Evolutionary conservation across 2,329 filamentous ascomycete species (phyloP), one percentile per base, ranked within the genome.

Genomic region (Paraconiothyrium brasiliense): DNA sequence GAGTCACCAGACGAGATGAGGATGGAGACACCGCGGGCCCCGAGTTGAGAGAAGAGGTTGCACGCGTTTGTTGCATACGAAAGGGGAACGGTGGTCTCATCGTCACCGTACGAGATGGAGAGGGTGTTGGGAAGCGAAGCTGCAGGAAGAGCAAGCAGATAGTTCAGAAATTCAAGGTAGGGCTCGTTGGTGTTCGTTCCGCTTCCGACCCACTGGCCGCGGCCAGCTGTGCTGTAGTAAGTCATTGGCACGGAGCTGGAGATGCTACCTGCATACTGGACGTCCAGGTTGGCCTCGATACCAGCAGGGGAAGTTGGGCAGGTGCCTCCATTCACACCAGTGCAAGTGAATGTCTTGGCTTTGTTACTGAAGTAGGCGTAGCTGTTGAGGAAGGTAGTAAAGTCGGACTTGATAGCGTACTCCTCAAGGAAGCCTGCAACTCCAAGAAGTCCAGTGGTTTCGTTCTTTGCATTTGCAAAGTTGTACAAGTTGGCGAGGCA

Each of bases 51-150:
- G 68, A 89, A 87, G 59, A 87, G 79, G 64, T 86, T 83, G 58
- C 89, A 91, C 16, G 87, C 86, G 55, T 83, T 82, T 37, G 79
- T 80, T 16, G 86, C 85, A 69, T 90, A 91, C 6, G 84, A 82
- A 4, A 80, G 69, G 0, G 89, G 88, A 0, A 90, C 81, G 6
- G 82, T 84, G 71, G 88, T 84, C 74, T 91, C 89, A 62, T 87
- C 84, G 64, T 90, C 87, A 49, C 87, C 88, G 71, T 91, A 91
- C 0, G 87, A 89, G n/a, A 85, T 87, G 49, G 83, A 85, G 63
- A 91, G 83, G 4, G 87, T 85, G 54, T 87, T 84, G 0, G 89
- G 88, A 2, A 90, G 78, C 16, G 85, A 84, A 14, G 76, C 71
- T 50, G 84, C 81, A 0, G 81, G 74, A 5, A 88, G 82, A 0